Evolutionary conservation across 768 basidiomycete genomes (phyloP).

Genomic region (Amanita rimosa): DNA sequence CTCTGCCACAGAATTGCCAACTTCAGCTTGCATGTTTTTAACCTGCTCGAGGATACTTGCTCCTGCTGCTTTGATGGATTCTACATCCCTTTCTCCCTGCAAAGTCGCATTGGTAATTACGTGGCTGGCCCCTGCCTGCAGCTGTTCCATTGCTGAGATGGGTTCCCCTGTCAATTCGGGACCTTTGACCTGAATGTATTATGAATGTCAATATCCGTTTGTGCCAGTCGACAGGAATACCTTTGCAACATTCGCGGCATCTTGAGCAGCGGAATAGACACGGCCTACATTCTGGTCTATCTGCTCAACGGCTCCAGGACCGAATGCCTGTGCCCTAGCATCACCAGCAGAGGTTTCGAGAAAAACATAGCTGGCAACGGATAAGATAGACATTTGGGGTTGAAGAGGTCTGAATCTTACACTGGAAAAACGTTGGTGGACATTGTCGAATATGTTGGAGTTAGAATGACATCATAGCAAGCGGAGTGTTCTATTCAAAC

Average conservation of each 20-base stretch:
- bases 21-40: constrained; percentile 21
- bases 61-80: constrained; percentile 31
- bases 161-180: constrained; percentile 13
- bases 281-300: constrained; percentile 30
- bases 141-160: constrained; percentile 22
- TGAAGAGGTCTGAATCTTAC: background rate
- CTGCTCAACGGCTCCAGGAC: constrained; percentile 24
- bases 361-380: constrained; percentile 18
- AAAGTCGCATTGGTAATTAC: constrained; percentile 37
- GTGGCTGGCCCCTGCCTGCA: constrained; percentile 20
- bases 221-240: constrained; percentile 15
- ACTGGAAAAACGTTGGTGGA: background rate
- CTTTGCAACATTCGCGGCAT: constrained; percentile 43
- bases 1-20: constrained; percentile 2
- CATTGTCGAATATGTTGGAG: background rate
- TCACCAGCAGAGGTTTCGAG: constrained; percentile 45
- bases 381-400: background rate
- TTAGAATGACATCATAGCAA: background rate
- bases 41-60: constrained; percentile 45
- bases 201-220: background rate
- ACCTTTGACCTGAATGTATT: constrained; percentile 20
- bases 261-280: constrained; percentile 25
- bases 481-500: background rate
- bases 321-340: constrained; percentile 38
- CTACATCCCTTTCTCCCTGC: constrained; percentile 43